Evolutionary conservation across 108 stramenopile genomes (phyloP), one percentile per base, ranked within the genome.

Genomic region (Cyclotella cryptica): DNA sequence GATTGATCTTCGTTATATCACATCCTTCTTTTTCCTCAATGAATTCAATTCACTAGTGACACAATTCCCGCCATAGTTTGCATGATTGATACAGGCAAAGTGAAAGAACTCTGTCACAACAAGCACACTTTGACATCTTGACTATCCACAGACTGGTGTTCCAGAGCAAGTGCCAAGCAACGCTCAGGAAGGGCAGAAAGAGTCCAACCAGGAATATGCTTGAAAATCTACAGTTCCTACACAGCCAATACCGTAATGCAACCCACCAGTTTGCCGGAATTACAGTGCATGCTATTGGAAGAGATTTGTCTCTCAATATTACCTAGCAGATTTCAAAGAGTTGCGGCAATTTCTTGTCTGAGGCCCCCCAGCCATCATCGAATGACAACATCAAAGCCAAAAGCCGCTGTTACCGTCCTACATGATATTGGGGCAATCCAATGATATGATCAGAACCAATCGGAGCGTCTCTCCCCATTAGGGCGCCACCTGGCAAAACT

Each of bases 11-110:
- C 8, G 27, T 58, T 27, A 45, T 42, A 17, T 46, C 22, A 1
- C 49, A 19, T 3, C 49, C 49, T 7, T 51, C n/a, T 19, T 51
- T 3, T 51, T 17, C n/a, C 49, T 51, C n/a, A 7, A 51, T 19
- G 49, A 8, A 51, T 19, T 3, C 19, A 51, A 51, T 51, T 19
- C 49, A 7, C 49, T 8, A 17, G n/a, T 51, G 19, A 45, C 15
- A 99, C 99, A 21, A 97, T 99, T 77, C 91, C 93, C 30, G 98
- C 98, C 87, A 91, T 92, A 4, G 85, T 90, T 28, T 86, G 87
- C 67, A 89, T 94, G 10, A 87, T 96, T 78, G 96, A 96, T 59
- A 66, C 66, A n/a, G 96, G 96, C 1, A 61, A 82, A 57, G 92
- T 90, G 7, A 91, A 91, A n/a, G 91, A 94, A 68, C 72, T 94